Evolutionary conservation across 352 stramenopile species (phyloP).

Genomic region (Globisporangium okanoganense): DNA sequence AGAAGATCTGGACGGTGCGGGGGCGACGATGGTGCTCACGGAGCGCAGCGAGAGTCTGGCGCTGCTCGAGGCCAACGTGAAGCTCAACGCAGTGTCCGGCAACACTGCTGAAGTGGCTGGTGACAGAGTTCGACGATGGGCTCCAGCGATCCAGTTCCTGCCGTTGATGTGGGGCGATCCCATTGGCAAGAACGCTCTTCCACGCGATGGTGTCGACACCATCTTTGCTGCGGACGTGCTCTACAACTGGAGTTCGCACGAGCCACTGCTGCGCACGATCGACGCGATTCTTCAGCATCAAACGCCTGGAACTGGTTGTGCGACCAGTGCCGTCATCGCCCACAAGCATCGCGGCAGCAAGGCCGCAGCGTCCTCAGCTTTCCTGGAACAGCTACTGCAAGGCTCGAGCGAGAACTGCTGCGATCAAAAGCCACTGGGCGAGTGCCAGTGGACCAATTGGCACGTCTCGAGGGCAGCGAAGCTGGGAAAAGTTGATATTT

Average conservation of each 20-base stretch:
- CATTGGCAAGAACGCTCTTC: neutral
- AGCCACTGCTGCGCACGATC: slow-evolving; percentile 37
- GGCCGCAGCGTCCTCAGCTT: slow-evolving; percentile 14
- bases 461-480: slow-evolving; percentile 15
- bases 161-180: slow-evolving; percentile 33
- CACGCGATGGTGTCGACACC: slow-evolving; percentile 10
- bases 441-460: slow-evolving; percentile 29
- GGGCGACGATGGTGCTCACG: slow-evolving; percentile 24
- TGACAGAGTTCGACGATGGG: neutral
- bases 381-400: slow-evolving; percentile 25
- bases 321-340: slow-evolving; percentile 27
- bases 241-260: slow-evolving; percentile 57
- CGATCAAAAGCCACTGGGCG: neutral
- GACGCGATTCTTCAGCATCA: neutral
- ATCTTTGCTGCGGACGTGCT: slow-evolving; percentile 57
- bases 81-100: slow-evolving; percentile 15
- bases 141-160: slow-evolving; percentile 1
- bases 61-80: slow-evolving; percentile 30
- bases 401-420: neutral
- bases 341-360: slow-evolving; percentile 46
- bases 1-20: no score
- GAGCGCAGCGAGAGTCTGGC: slow-evolving; percentile 29
- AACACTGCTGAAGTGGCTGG: neutral
- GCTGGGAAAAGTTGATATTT: slow-evolving; percentile 20
- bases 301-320: neutral